Evolutionary conservation across 495 filamentous ascomycete genomes (phyloP), one percentile per base, ranked within the genome.

Genomic region (Evernia prunastri): DNA sequence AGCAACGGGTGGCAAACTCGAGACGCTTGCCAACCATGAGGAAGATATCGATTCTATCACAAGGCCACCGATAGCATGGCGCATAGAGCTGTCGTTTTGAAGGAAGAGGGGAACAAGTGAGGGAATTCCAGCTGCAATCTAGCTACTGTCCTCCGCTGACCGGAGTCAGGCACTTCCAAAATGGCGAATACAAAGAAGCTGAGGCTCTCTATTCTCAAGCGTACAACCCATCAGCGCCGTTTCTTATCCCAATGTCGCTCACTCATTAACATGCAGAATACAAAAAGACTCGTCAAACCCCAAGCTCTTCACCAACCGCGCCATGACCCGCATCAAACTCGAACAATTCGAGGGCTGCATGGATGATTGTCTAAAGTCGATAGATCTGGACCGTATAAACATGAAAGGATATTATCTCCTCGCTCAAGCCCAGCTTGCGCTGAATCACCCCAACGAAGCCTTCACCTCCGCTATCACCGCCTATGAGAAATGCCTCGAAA

Each of bases 401-500:
- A 80, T 96, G 70, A 98, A 98, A 77, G 92, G 89, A 17, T 84
- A 84, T 75, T 92, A 86, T 70, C 88, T 91, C 76, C 85, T 96
- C 13, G 87, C 91, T 6, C 88, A 94, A 72, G 90, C 91, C 7
- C 87, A 95, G 66, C 81, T 96, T 27, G 82, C 81, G 1, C 80
- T 97, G 4, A 76, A 85, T 63, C 84, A 88, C 67, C 88, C 87
- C 29, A 83, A 89, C 64, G 89, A 89, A 67, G 91, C 94, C 0
- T 81, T 92, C 35, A 71, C 81, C 7, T 83, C 85, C 40, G 90
- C 91, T 6, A 77, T 87, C 35, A 79, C 77, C 17, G 94, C 92
- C 11, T 95, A 97, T 76, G 73, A 82, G 0, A 73, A 88, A 31
- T 93, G 91, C 70, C 76, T 89, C 8, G 67, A 71, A 54, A 79